Base-by-base conservation (phyloP, 2,329 filamentous ascomycete species). In the Fusarium chlamydosporum region DNA sequence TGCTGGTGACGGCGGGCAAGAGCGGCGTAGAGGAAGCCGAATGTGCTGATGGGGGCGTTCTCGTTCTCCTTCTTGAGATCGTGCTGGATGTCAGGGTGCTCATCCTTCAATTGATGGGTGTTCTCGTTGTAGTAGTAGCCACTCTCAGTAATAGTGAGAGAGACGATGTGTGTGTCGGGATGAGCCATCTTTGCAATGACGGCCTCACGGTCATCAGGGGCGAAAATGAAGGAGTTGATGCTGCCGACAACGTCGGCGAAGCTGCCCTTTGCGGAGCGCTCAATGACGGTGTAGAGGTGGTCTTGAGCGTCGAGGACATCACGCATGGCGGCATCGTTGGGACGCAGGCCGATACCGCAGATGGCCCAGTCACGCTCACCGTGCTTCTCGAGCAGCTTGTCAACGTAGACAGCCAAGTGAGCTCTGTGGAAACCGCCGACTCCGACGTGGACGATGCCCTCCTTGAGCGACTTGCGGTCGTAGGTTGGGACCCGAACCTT, bases 111-210 rank as follows among this genome's bases (percentile, higher is more conserved):
- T 77, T 85, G 76, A 78, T 86, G 84, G n/a, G 84, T 83, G 79
- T 86, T 85, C 74, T 86, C 84, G 73, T 86, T 85, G 79, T 86
- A 85, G 78, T 84, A 86, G 81, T 86, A 86, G 65, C 84, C 84
- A 72, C 82, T 84, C 78, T 86, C 84, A 42, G 84, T 86, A 74
- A 86, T 86, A 72, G 84, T 86, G 74, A 86, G 74, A 16, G 84
- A 86, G 33, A 86, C 84, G 63, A 86, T 86, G 72, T 80, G 82
- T 13, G 84, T 86, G 71, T 86, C 83, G 0, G 82, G 79, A 76
- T 85, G 80, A 3, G 84, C 84, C 84, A 86, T 85, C 80, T 86
- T 86, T 72, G 80, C 81, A 33, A 86, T 81, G 63, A 86, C 83
- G 35, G 83, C 82, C 76, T 84, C 79, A 50, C 82, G 80, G 75